Percentiles rank a stretch among this genome's conserved stretches.
Conservation (phyloP, 2,329 filamentous ascomycete species). For the Zelopaecilomyces penicillatus region DNA sequence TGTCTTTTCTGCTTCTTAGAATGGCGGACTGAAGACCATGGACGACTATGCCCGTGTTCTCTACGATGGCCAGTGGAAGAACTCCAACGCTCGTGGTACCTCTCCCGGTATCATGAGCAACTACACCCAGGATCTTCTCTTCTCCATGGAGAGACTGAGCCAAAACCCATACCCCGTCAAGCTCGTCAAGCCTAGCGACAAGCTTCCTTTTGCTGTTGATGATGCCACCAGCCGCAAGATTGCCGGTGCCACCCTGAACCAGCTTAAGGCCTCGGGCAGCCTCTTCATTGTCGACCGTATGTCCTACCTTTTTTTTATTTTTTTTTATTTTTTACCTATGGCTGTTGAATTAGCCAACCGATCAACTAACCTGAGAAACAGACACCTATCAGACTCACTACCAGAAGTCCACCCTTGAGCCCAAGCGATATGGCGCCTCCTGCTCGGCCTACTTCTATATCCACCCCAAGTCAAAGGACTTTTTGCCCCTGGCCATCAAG, state of each 20-base stretch:
- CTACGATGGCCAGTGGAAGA: constrained; percentile 33
- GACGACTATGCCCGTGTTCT: constrained; percentile 30
- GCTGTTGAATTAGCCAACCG: no score
- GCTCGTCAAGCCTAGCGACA: constrained; percentile 20
- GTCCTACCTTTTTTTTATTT: background rate
- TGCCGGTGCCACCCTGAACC: constrained; percentile 21
- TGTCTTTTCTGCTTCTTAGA: constrained; percentile 8
- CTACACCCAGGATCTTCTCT: constrained; percentile 36
- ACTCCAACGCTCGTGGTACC: constrained; percentile 23
- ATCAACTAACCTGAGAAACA: background rate
- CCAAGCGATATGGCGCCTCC: constrained; percentile 28
- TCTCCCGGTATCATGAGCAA: constrained; percentile 29
- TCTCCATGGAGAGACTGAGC: constrained; percentile 40
- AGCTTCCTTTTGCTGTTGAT: constrained; percentile 29
- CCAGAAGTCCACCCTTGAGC: constrained; percentile 11
- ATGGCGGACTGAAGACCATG: constrained; percentile 20
- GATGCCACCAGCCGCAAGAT: constrained; percentile 20
- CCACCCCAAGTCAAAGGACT: constrained; percentile 27
- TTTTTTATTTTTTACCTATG: background rate
- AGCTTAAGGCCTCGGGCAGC: constrained; percentile 26
- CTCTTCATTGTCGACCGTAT: constrained; percentile 34
- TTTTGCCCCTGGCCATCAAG: constrained; percentile 40
- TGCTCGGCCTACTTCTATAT: constrained; percentile 41
- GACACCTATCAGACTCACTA: constrained; percentile 25
- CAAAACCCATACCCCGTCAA: constrained; percentile 32